Base-by-base conservation (phyloP, 495 filamentous ascomycete genomes). In the Pyrenopolyporus hunteri region DNA sequence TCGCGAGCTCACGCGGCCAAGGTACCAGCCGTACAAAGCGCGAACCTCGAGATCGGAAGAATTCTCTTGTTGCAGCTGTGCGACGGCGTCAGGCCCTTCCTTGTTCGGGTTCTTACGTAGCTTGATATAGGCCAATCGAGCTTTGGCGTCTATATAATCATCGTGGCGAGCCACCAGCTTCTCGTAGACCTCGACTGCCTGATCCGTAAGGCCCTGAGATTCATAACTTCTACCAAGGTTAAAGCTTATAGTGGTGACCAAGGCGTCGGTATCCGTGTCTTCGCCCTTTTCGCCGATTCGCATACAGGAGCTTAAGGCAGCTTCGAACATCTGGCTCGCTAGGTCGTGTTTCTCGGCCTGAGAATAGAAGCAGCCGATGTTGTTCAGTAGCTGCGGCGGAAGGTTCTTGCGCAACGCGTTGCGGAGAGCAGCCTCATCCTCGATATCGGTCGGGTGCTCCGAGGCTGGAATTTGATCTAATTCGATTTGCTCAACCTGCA, bases 221-320 rank as follows among this genome's bases (percentile, higher is more conserved):
- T 98, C 94, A 66, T 96, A 96, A 17, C 91, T 93, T n/a, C 94
- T 84, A n/a, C 89, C 94, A 22, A 98, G 85, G 70, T 98, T 98
- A 76, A 92, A 98, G 61, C 89, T 92, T 65, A 98, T 92, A 3
- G 91, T 96, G 0, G 92, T 96, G 20, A 97, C 86, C 4, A 98
- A 82, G 2, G 92, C 90, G 70, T 98, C 94, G 0, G 85, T 89
- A 67, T 97, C 93, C n/a, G 84, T 73, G 2, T 83, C 82, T 19
- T 82, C 80, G 63, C 87, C 86, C 59, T 82, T 83, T 54, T 89
- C 86, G 13, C 86, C 81, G 36, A 88, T 85, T 57, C 87, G 85
- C 14, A 92, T 83, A 68, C 93, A 96, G n/a, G 91, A 87, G 56
- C 86, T 89, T 25, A 98, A 78, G 0, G 92, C 94, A 1, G 87